These are phyloP conservation scores for Epichloe elymi DNA, from an alignment of 2,329 filamentous ascomycete species.

Conservation along the genomic window DNA sequence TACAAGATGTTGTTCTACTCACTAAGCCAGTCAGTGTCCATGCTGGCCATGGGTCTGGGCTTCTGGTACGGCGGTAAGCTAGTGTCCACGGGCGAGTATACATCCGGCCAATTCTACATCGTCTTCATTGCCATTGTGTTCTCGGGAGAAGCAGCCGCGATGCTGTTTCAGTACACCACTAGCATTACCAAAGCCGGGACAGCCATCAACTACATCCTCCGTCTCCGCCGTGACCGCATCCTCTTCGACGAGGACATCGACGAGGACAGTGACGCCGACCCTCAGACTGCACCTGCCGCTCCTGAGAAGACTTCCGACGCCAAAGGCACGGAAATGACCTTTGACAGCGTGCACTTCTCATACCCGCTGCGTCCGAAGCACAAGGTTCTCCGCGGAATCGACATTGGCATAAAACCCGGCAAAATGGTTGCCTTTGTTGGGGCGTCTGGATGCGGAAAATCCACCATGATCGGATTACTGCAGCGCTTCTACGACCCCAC, in stretches of 20 bases:
- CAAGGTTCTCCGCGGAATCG: slow-evolving; percentile 25
- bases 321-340: slow-evolving; percentile 27
- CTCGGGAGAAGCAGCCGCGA: slow-evolving; percentile 27
- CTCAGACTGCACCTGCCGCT: background rate
- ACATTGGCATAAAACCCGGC: slow-evolving; percentile 28
- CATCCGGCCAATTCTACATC: slow-evolving; percentile 32
- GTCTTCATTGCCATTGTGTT: slow-evolving; percentile 38
- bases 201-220: slow-evolving; percentile 35
- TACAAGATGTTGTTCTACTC: slow-evolving; percentile 29
- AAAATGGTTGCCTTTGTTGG: slow-evolving; percentile 43
- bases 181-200: slow-evolving; percentile 36
- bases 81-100: slow-evolving; percentile 32
- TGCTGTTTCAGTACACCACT: slow-evolving; percentile 33
- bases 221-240: slow-evolving; percentile 20
- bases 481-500: slow-evolving; percentile 30
- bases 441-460: slow-evolving; percentile 46
- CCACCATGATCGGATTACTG: slow-evolving; percentile 41
- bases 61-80: slow-evolving; percentile 30
- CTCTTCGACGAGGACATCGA: slow-evolving; percentile 13
- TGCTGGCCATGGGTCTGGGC: slow-evolving; percentile 24
- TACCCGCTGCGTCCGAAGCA: slow-evolving; percentile 34
- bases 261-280: slow-evolving; percentile 12
- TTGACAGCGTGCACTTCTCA: slow-evolving; percentile 40
- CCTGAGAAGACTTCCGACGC: background rate
- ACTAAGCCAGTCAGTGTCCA: slow-evolving; percentile 25